Conservation (phyloP, 805 yeast genomes). For the Danielia reshetovae region DNA sequence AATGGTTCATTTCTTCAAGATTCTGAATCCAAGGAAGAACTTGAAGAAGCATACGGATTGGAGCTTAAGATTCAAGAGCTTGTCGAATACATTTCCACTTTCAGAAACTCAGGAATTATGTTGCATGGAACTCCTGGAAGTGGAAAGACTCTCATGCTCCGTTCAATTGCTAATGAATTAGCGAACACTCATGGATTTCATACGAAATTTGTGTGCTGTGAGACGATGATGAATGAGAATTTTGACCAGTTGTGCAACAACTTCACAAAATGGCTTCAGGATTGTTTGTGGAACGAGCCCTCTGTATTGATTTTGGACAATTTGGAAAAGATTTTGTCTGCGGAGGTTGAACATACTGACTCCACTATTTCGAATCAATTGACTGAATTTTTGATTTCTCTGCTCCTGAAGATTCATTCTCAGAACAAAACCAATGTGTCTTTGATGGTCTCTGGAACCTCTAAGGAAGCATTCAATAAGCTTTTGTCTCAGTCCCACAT, state of each 20-base stretch:
- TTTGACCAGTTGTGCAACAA: slow-evolving; percentile 43
- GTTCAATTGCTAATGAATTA: slow-evolving; percentile 38
- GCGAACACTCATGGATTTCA: slow-evolving; percentile 37
- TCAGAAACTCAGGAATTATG: slow-evolving; percentile 51
- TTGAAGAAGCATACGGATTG: slow-evolving; percentile 51
- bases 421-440: slow-evolving; percentile 47
- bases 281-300: slow-evolving; percentile 74
- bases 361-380: slow-evolving; percentile 59
- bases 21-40: slow-evolving; percentile 5
- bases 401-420: slow-evolving; percentile 40
- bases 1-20: slow-evolving; percentile 37
- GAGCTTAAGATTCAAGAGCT: slow-evolving; percentile 41
- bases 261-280: slow-evolving; percentile 42
- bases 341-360: slow-evolving; percentile 59
- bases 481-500: slow-evolving; percentile 64
- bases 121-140: slow-evolving; percentile 75
- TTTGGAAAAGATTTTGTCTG: slow-evolving; percentile 66
- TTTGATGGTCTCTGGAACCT: slow-evolving; percentile 57
- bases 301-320: slow-evolving; percentile 74
- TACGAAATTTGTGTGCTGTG: slow-evolving; percentile 50
- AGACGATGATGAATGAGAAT: slow-evolving; percentile 52
- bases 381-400: slow-evolving; percentile 52
- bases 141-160: slow-evolving; percentile 66
- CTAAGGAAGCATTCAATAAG: slow-evolving; percentile 63
- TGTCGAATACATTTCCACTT: slow-evolving; percentile 37